Conservation (phyloP, 257 asterid species). For the Capsicum rhomboideum region DNA sequence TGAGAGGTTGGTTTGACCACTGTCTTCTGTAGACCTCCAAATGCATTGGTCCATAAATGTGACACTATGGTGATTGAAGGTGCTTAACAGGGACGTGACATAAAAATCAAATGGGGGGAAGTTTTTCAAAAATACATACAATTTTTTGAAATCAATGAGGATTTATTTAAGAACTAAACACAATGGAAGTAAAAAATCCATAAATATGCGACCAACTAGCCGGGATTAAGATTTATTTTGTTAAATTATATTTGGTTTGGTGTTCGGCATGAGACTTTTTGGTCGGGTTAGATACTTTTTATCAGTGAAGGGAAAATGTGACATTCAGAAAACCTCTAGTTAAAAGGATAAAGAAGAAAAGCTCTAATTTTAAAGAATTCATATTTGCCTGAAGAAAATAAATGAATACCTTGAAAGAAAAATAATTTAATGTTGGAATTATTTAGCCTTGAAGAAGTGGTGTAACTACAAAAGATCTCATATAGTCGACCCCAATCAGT, state of each 20-base stretch:
- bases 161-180: background rate
- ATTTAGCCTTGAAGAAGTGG: background rate
- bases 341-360: background rate
- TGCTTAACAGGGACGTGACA: background rate
- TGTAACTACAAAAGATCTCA: background rate
- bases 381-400: background rate
- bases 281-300: background rate
- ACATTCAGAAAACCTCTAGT: background rate
- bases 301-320: background rate
- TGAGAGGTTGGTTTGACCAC: background rate
- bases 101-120: background rate
- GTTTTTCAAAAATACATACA: background rate
- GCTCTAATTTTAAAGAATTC: background rate
- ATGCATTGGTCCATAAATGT: background rate
- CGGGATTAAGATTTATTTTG: background rate
- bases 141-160: background rate
- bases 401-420: background rate
- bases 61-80: background rate
- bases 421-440: background rate
- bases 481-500: background rate
- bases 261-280: background rate
- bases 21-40: background rate
- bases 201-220: background rate
- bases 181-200: background rate
- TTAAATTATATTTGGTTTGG: background rate